A percentile compares a stretch with the other conserved stretches of the same genome.
These are phyloP conservation scores for Puccinia novopanici DNA, from an alignment of 1,284 basidiomycete genomes.

Conservation along the genomic window DNA sequence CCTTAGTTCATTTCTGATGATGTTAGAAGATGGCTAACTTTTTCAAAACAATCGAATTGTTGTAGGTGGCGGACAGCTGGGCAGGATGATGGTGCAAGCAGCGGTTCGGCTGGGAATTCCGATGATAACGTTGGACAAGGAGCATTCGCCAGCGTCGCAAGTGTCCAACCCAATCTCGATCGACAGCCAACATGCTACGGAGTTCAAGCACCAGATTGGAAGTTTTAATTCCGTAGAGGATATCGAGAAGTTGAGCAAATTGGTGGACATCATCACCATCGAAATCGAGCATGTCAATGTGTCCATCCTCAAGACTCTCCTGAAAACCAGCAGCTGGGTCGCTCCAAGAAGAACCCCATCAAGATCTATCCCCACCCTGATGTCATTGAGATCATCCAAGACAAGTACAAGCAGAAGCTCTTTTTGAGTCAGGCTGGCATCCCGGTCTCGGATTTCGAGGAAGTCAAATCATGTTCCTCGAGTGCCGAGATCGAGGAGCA, in stretches of 20 bases:
- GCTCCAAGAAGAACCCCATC: conserved; percentile 59
- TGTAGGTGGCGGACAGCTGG: conserved; percentile 91
- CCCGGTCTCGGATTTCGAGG: conserved; percentile 72
- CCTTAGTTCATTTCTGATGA: neutral
- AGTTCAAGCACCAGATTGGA: conserved; percentile 74
- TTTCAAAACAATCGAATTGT: too few relatives aligned
- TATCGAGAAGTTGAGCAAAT: conserved; percentile 76
- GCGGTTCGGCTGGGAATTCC: conserved; percentile 85
- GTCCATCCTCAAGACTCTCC: conserved; percentile 71
- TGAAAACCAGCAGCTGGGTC: conserved; percentile 58
- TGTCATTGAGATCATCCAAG: conserved; percentile 88
- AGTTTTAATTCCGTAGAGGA: conserved; percentile 79
- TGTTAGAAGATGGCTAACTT: neutral
- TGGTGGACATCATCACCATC: conserved; percentile 87
- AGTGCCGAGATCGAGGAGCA: conserved; percentile 64
- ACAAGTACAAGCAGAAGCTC: conserved; percentile 88
- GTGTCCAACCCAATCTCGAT: conserved; percentile 63
- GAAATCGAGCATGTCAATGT: conserved; percentile 98
- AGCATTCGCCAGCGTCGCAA: conserved; percentile 85
- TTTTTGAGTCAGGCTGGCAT: conserved; percentile 69
- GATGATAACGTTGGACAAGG: conserved; percentile 84
- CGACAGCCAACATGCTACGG: conserved; percentile 52
- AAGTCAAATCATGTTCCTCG: conserved; percentile 62
- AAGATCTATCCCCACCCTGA: conserved; percentile 80
- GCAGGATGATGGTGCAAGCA: conserved; percentile 92